Base-by-base conservation (phyloP, 2,329 filamentous ascomycete species). In the Ascochyta clinopodiicola region DNA sequence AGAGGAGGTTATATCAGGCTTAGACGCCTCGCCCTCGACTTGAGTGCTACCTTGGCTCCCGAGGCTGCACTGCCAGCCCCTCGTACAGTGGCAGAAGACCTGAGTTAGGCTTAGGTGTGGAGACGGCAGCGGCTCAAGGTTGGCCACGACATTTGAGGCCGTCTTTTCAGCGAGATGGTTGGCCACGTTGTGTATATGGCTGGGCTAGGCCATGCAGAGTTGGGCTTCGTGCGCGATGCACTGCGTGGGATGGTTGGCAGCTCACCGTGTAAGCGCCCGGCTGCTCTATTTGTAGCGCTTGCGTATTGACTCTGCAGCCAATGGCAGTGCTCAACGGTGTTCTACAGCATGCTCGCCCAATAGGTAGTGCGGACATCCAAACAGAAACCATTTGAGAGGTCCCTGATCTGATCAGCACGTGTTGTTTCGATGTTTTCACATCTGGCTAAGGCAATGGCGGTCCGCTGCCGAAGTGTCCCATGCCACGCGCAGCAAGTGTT, bases 81-180 rank as follows among this genome's bases (percentile, higher is more conserved):
- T 60, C 57, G 64, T 68, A 67, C 70, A 72, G 56, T 74, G 56
- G 67, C 64, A 63, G 56, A 45, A 49, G 44, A 54, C 51, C 60
- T 44, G 15, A 38, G 55, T 51, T 53, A 58, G 55, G 61, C 52
- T 47, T 49, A 59, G 61, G 65, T 65, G 63, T 59, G 66, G 60
- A 66, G 59, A 48, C 59, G 60, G 67, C 65, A 67, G 72, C 72
- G 73, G 70, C 66, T 71, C 66, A 66, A 62, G 50, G 63, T 51
- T 53, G 71, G 73, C 70, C 72, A 75, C 71, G 68, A 72, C 68
- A 69, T 65, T 65, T 45, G 55, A 61, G 65, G 56, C 68, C 66
- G 39, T 44, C 47, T 44, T 46, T 59, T 31, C 36, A 42, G 25
- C 36, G 43, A 32, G 32, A 39, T 72, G 70, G 67, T 74, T 75